phyloP scores from a whole-genome alignment of 1,284 basidiomycete species.

The Golubevia pallescens region DNA sequence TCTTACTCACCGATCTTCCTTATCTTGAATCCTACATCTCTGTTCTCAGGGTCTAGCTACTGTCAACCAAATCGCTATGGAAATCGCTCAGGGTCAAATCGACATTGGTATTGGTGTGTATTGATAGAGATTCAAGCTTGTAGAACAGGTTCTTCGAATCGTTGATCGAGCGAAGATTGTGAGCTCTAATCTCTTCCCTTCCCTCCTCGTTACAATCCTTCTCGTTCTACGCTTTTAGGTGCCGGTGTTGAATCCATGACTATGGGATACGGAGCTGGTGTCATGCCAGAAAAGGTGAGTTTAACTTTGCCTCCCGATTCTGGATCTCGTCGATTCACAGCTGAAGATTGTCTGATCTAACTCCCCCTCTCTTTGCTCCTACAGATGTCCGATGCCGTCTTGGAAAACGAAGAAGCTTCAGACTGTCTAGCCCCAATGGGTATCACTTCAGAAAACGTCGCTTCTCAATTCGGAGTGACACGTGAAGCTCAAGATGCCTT shows the following conservation, averaged over 20 bases:
- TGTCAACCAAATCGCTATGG: conserved; percentile 86
- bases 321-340: no score
- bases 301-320: no score
- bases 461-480: conserved; percentile 76
- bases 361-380: no score
- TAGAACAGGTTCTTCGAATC: no score
- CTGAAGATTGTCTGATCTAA: no score
- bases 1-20: no score
- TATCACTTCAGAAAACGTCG: conserved; percentile 95
- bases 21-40: no score
- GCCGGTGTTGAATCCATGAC: conserved; percentile 98
- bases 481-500: conserved; percentile 82
- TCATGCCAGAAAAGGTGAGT: conserved; percentile 70
- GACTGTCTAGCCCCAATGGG: conserved; percentile 97
- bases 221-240: conserved; percentile 69
- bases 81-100: conserved; percentile 81
- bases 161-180: no score
- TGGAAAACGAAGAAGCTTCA: conserved; percentile 78
- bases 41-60: conserved; percentile 70
- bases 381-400: conserved; percentile 77
- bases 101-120: conserved; percentile 82
- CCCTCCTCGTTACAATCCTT: conserved; percentile 2
- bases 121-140: no score
- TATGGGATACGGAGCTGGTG: conserved; percentile 76
- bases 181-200: no score